Conservation (phyloP, 1,284 basidiomycete genomes). For the Vanrija sp. region DNA sequence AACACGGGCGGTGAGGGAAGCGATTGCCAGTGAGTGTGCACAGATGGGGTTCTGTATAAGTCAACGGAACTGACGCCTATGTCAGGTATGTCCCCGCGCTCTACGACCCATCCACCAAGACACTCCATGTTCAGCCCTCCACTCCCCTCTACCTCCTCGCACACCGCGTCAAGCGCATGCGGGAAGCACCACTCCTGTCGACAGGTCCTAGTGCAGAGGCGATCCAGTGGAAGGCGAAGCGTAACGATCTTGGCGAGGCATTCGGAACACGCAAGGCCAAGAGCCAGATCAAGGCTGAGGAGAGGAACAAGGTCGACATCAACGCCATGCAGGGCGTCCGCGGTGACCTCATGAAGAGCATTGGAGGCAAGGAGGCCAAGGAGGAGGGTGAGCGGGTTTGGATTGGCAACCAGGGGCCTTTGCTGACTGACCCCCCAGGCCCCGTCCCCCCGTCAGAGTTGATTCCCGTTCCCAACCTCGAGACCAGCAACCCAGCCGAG, state of each 20-base stretch:
- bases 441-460: slow-evolving; percentile 45
- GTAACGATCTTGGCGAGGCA: slow-evolving; percentile 76
- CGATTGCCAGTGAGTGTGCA: slow-evolving; percentile 49
- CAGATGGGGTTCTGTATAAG: slow-evolving; percentile 28
- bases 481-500: slow-evolving; percentile 63
- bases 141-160: slow-evolving; percentile 69
- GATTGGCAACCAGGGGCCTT: neutral
- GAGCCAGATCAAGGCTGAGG: slow-evolving; percentile 72
- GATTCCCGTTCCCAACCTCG: slow-evolving; percentile 66
- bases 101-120: slow-evolving; percentile 65
- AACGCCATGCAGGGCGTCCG: slow-evolving; percentile 76
- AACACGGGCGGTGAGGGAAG: slow-evolving; percentile 54
- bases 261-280: slow-evolving; percentile 93
- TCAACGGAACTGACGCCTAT: neutral
- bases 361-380: slow-evolving; percentile 60
- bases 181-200: slow-evolving; percentile 37
- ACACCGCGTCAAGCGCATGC: slow-evolving; percentile 75
- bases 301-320: slow-evolving; percentile 82
- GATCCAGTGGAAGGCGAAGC: slow-evolving; percentile 60
- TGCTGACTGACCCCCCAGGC: slow-evolving; percentile 2
- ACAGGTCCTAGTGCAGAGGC: neutral
- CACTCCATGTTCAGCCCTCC: slow-evolving; percentile 61
- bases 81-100: slow-evolving; percentile 49
- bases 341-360: slow-evolving; percentile 71
- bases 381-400: slow-evolving; percentile 10